A percentile compares a stretch with the other conserved stretches of the same genome.
Evolutionary conservation across 2,329 filamentous ascomycete species (phyloP).

Genomic region (Fusarium secorum): DNA sequence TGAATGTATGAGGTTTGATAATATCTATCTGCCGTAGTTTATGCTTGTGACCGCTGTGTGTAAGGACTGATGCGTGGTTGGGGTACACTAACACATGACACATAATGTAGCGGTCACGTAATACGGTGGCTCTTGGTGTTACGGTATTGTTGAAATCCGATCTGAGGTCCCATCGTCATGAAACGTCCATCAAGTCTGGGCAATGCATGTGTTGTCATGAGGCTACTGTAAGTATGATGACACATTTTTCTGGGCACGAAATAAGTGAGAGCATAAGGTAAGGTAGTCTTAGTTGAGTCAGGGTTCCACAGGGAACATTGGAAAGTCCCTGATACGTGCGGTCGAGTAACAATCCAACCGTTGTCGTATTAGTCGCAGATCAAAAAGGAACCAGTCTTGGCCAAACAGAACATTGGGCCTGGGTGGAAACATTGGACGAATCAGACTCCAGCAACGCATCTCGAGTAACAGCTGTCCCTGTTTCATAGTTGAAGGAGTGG

Average conservation of each 20-base stretch:
- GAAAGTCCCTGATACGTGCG: conserved; percentile 1
- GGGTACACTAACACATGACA: conserved; percentile 1
- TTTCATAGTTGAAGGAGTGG: conserved; percentile 22
- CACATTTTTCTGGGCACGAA: conserved; percentile 22
- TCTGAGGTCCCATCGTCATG: conserved; percentile 25
- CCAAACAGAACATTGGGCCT: conserved; percentile 17
- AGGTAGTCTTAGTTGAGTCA: not conserved
- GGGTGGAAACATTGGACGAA: conserved; percentile 30
- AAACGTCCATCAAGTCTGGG: conserved; percentile 27
- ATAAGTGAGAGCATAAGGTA: not conserved
- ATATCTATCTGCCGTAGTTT: conserved; percentile 12
- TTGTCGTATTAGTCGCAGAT: conserved; percentile 11
- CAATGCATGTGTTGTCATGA: conserved; percentile 34
- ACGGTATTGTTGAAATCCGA: conserved; percentile 7
- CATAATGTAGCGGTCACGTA: conserved; percentile 14
- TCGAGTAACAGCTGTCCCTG: conserved; percentile 21
- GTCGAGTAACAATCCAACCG: not conserved
- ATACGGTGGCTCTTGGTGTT: conserved; percentile 12
- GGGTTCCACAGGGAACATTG: conserved; percentile 25
- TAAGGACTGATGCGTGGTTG: conserved; percentile 1
- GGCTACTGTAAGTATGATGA: conserved; percentile 29
- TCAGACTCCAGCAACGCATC: conserved; percentile 16
- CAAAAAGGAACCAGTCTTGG: not conserved
- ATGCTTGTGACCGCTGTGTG: conserved; percentile 15
- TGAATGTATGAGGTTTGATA: conserved; percentile 5